Base-by-base conservation (phyloP, 2,329 filamentous ascomycete genomes). In the Pyrenophora seminiperda region DNA sequence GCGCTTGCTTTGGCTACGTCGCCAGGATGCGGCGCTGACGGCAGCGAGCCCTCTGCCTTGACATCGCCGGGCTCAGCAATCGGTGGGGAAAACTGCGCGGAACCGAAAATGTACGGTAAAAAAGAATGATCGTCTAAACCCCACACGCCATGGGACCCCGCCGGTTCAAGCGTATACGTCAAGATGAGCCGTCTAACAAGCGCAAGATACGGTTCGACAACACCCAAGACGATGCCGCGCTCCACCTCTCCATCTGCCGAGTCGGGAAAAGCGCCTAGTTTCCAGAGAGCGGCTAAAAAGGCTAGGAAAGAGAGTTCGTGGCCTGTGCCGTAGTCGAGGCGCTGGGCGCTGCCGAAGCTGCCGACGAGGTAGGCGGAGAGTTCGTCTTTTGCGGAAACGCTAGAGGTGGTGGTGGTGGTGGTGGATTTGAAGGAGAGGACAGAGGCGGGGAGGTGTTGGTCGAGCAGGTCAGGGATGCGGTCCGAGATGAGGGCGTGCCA, bases 41-140 rank as follows among this genome's bases (percentile, higher is more conserved):
- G 79, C 0, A 91, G 75, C 3, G 92, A 96, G 7, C 92, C 91
- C 74, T 96, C 91, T 1, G 84, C 80, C 0, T 90, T 90, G 64
- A 90, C 88, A 4, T 77, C 71, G 14, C 66, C 64, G 2, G 77
- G 72, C 1, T 78, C 76, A 1, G 50, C 55, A 57, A 96, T 89
- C 1, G 92, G 83, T 0, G 91, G 87, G 7, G 88, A 88, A 32
- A 95, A 79, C 70, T 99, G 94, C 0, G 94, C 92, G 2, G 92
- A 96, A 24, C 94, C 94, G 58, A 97, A 92, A 48, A 99, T 90
- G 73, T 97, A 99, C 0, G 94, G 89, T 19, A 94, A 74, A 71
- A 99, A 97, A 7, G 86, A 92, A 74, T 99, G 93, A 72, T 99
- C 94, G 70, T 99, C 94, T n/a, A 99, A 81, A 15, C 94, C 94